A percentile compares a stretch with the other conserved stretches of the same genome.
Conservation (phyloP, 495 filamentous ascomycete genomes). For the Xylaria grammica region DNA sequence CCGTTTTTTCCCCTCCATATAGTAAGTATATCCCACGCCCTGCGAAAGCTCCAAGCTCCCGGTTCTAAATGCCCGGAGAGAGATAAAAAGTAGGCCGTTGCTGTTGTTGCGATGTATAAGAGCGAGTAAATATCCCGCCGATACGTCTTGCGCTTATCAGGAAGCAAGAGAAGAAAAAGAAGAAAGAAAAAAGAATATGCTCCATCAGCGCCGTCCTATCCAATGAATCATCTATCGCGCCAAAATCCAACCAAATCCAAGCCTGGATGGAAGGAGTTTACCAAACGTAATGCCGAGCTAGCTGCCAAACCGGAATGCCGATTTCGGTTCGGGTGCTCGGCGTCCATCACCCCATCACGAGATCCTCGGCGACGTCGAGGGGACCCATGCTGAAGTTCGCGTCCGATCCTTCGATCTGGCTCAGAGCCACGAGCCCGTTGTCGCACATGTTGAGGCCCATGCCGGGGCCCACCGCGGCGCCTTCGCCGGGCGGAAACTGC, state of each 20-base stretch:
- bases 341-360: constrained; percentile 14
- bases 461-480: constrained; percentile 22
- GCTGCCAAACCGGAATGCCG: too few species aligned
- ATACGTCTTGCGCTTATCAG: background rate
- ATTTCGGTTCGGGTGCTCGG: background rate
- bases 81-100: background rate
- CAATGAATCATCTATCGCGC: background rate
- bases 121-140: background rate
- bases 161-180: too few species aligned
- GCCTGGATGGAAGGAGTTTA: too few species aligned
- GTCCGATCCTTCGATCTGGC: constrained; percentile 24
- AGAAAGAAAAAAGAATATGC: background rate
- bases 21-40: constrained; percentile 2
- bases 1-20: background rate
- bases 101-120: too few species aligned
- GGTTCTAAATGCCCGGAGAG: background rate
- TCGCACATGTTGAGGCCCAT: constrained; percentile 21
- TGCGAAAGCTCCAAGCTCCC: background rate
- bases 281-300: too few species aligned
- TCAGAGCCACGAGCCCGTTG: constrained; percentile 20
- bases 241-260: background rate
- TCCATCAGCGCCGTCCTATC: background rate
- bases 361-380: constrained; percentile 1
- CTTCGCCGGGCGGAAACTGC: constrained; percentile 45
- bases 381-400: constrained; percentile 4